Evolutionary conservation across 2,329 filamentous ascomycete genomes (phyloP).

Genomic region (Epichloe coenophiala): DNA sequence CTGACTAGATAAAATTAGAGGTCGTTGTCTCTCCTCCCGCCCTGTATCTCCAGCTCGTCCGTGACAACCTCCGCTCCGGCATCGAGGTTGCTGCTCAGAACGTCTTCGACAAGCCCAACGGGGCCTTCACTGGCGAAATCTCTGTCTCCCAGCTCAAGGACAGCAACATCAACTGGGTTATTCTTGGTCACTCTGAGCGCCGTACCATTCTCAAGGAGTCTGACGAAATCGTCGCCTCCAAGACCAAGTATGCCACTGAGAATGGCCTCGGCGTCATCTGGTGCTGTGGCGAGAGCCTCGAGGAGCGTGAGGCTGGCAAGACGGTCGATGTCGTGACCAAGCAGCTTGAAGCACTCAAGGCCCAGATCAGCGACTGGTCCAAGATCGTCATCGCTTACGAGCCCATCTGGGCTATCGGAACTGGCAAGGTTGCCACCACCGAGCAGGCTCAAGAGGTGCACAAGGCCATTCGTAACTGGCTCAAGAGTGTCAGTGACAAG

Average conservation of each 20-base stretch:
- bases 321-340: slow-evolving; percentile 75
- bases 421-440: slow-evolving; percentile 81
- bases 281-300: slow-evolving; percentile 91
- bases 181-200: slow-evolving; percentile 91
- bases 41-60: slow-evolving; percentile 80
- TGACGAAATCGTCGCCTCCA: slow-evolving; percentile 74
- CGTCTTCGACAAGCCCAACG: slow-evolving; percentile 92
- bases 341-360: slow-evolving; percentile 74
- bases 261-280: slow-evolving; percentile 84
- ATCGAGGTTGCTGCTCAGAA: slow-evolving; percentile 91
- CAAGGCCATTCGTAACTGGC: slow-evolving; percentile 80
- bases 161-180: slow-evolving; percentile 73
- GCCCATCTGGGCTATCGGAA: slow-evolving; percentile 94
- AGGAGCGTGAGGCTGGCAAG: slow-evolving; percentile 76
- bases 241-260: slow-evolving; percentile 87
- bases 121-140: slow-evolving; percentile 95
- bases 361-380: slow-evolving; percentile 69
- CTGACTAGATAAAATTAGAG: slow-evolving; percentile 39
- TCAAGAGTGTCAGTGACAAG: slow-evolving; percentile 61
- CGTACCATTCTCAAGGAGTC: slow-evolving; percentile 79
- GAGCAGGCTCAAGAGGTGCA: slow-evolving; percentile 91
- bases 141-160: slow-evolving; percentile 85
- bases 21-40: slow-evolving; percentile 86
- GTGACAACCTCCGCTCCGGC: slow-evolving; percentile 59
- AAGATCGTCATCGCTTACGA: slow-evolving; percentile 97